These are phyloP conservation scores for Choiromyces venosus DNA, from an alignment of 495 filamentous ascomycete genomes.

Conservation along the genomic window DNA sequence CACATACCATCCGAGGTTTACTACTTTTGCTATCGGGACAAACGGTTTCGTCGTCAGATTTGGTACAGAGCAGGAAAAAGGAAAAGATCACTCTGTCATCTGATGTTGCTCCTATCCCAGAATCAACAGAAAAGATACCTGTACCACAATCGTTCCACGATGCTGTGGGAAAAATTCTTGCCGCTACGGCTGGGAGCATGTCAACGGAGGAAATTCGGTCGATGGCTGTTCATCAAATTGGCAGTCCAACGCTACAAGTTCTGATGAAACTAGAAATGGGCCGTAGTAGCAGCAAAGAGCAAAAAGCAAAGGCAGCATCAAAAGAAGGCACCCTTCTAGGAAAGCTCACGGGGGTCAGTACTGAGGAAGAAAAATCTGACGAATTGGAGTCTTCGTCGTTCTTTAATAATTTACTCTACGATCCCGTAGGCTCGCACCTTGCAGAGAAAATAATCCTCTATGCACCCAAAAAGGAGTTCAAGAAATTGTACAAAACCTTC, in stretches of 20 bases:
- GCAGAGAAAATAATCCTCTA: slow-evolving; percentile 75
- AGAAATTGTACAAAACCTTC: slow-evolving; percentile 66
- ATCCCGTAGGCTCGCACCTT: slow-evolving; percentile 79
- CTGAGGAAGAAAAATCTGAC: slow-evolving; percentile 46
- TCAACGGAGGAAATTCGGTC: slow-evolving; percentile 53
- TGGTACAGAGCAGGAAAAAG: slow-evolving; percentile 83
- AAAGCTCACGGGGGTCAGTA: slow-evolving; percentile 58
- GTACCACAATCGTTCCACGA: slow-evolving; percentile 74
- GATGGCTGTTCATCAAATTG: slow-evolving; percentile 77
- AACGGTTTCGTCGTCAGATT: slow-evolving; percentile 51
- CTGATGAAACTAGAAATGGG: slow-evolving; percentile 68
- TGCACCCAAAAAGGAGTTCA: slow-evolving; percentile 83
- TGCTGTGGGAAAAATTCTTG: slow-evolving; percentile 72
- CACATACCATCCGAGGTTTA: slow-evolving; percentile 79
- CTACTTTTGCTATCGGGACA: slow-evolving; percentile 79
- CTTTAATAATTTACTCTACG: slow-evolving; percentile 79
- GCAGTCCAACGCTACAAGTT: slow-evolving; percentile 83
- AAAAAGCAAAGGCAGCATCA: slow-evolving; percentile 13
- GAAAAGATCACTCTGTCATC: slow-evolving; percentile 61
- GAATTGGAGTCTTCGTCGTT: slow-evolving; percentile 49
- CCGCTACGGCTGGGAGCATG: slow-evolving; percentile 53
- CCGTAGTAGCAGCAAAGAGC: slow-evolving; percentile 14
- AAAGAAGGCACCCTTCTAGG: slow-evolving; percentile 20
- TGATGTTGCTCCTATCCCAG: slow-evolving; percentile 39
- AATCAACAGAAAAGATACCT: slow-evolving; percentile 46